These are phyloP conservation scores for Candida loeiensis DNA, from an alignment of 805 yeast species.

Conservation along the genomic window DNA sequence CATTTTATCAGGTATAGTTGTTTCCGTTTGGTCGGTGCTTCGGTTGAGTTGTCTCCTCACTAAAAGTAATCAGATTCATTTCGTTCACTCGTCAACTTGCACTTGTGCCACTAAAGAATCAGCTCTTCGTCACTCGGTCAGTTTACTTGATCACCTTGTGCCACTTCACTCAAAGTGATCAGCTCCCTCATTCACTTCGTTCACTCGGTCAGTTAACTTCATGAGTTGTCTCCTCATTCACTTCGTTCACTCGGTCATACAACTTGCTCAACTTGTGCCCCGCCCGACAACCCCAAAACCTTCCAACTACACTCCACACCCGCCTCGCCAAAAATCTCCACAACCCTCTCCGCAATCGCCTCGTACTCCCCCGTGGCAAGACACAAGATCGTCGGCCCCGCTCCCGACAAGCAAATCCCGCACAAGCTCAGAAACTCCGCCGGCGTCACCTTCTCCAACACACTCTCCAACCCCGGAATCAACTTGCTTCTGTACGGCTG, in stretches of 20 bases:
- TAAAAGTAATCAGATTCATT: too few species aligned
- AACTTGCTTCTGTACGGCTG: conserved; percentile 94
- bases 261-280: conserved; percentile 54
- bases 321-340: conserved; percentile 62
- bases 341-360: conserved; percentile 71
- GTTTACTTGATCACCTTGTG: too few species aligned
- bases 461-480: conserved; percentile 87
- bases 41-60: too few species aligned
- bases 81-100: too few species aligned
- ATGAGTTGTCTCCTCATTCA: not conserved
- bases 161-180: too few species aligned
- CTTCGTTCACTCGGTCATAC: not conserved
- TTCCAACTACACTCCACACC: conserved; percentile 76
- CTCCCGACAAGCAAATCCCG: conserved; percentile 95
- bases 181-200: not conserved
- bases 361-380: conserved; percentile 89
- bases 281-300: conserved; percentile 85
- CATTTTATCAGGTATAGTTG: too few species aligned
- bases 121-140: too few species aligned
- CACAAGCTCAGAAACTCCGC: conserved; percentile 76
- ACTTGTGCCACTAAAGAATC: too few species aligned
- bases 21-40: too few species aligned
- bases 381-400: conserved; percentile 96
- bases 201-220: not conserved
- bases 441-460: conserved; percentile 77